These are phyloP conservation scores for Rhododendron mucronatum DNA, from an alignment of 148 eudicot species.

Conservation along the genomic window DNA sequence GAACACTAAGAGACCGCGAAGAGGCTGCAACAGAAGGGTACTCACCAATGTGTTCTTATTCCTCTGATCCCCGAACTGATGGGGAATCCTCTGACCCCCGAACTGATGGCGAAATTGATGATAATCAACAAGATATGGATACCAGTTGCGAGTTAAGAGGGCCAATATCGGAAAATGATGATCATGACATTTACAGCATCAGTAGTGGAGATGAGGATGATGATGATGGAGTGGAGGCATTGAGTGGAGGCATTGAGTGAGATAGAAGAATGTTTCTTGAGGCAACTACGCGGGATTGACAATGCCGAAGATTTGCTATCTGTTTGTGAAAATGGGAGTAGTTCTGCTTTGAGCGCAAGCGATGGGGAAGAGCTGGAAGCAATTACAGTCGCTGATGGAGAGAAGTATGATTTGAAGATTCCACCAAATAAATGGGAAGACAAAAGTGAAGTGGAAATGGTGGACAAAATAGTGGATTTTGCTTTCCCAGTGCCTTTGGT, in stretches of 20 bases:
- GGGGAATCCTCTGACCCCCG: too few relatives aligned
- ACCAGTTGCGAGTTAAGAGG: slow-evolving; percentile 57
- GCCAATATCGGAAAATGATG: slow-evolving; percentile 45
- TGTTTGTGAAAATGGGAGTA: not conserved
- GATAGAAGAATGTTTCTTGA: slow-evolving; percentile 68
- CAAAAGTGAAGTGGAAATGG: slow-evolving; percentile 31
- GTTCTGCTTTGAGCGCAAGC: not conserved
- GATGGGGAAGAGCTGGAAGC: not conserved
- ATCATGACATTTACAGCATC: slow-evolving; percentile 14
- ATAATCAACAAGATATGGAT: slow-evolving; percentile 61
- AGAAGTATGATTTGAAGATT: not conserved
- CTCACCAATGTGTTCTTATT: slow-evolving; percentile 59
- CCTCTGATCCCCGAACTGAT: slow-evolving; percentile 26
- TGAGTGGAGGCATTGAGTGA: slow-evolving; percentile 32
- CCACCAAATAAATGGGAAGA: slow-evolving; percentile 21
- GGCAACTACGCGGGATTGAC: slow-evolving; percentile 39
- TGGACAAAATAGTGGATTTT: slow-evolving; percentile 24
- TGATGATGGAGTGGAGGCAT: too few relatives aligned
- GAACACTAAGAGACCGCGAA: slow-evolving; percentile 71
- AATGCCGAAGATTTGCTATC: not conserved
- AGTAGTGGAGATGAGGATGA: not conserved
- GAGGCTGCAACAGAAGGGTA: slow-evolving; percentile 46
- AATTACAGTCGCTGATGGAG: not conserved
- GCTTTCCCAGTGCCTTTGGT: slow-evolving; percentile 24
- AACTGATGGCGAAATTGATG: slow-evolving; percentile 52